Base-by-base conservation (phyloP, 1,139 yeast species). In the Scheffersomyces quercinus region DNA sequence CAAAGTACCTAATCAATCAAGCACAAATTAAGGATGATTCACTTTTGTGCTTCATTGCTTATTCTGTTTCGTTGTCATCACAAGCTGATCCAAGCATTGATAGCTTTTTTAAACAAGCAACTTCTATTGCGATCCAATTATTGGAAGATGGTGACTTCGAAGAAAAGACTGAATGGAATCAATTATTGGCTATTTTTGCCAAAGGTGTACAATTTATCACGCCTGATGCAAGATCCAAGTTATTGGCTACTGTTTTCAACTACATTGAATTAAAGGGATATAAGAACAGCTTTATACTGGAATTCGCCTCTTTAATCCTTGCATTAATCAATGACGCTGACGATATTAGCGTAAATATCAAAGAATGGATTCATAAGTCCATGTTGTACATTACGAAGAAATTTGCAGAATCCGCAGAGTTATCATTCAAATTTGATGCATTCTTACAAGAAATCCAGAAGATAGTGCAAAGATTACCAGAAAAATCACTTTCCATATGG, bases 321-420 rank as follows among this genome's bases (percentile, higher is more conserved):
- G 41, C 38, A 28, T 45, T 38, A 9, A 37, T 60, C 9, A 51
- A 49, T 10, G 43, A 50, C 2, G 35, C 40, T 13, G 13, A 38
- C 11, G 44, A 35, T 2, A 20, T 44, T 7, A 42, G 42, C 4
- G 37, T 43, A 5, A 41, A 44, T 4, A 43, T 55, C 16, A 41
- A 39, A 11, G 34, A 49, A 4, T 80, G 84, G 84, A 41, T 75
- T 26, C 68, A 71, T 46, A 79, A 82, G 50, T 68, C 82, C 3
- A 68, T 78, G 53, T 60, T 86, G 7, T 82, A 77, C 55, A 69
- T 83, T 34, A 86, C 91, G 9, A 84, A 81, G 53, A 70, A 75
- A 46, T 72, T 84, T 51, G 84, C 93, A 1, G 88, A 84, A 54
- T 61, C 67, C 3, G 52, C 58, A 1, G 53, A 50, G 4, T 54